These are phyloP conservation scores for Lasiosphaeris hirsuta DNA, from an alignment of 495 filamentous ascomycete genomes.

Conservation along the genomic window DNA sequence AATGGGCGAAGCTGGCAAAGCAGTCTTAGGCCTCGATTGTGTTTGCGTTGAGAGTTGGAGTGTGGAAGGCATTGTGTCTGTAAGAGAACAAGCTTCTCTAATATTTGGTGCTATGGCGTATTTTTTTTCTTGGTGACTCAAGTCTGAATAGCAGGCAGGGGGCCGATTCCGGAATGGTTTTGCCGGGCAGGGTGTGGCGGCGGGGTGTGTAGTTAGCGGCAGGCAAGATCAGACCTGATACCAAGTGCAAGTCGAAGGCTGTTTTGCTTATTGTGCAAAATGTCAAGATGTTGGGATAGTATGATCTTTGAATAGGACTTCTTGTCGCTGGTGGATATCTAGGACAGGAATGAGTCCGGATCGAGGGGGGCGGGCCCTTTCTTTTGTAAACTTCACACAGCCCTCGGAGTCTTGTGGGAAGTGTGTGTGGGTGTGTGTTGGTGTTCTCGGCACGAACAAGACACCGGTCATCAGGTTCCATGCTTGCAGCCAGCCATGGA, in stretches of 20 bases:
- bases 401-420: background rate
- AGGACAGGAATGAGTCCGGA: background rate
- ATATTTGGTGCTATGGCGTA: slow-evolving; percentile 26
- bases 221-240: background rate
- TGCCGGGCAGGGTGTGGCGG: slow-evolving; percentile 16
- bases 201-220: slow-evolving; percentile 1
- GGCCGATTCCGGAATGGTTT: slow-evolving; percentile 28
- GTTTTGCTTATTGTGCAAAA: background rate
- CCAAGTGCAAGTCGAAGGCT: too few relatives aligned
- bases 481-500: background rate
- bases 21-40: slow-evolving; percentile 16
- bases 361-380: background rate
- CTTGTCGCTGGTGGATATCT: background rate
- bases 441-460: background rate
- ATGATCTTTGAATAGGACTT: background rate
- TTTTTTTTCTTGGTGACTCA: slow-evolving; percentile 27
- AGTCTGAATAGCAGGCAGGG: slow-evolving; percentile 13
- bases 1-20: slow-evolving; percentile 17
- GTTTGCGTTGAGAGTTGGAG: slow-evolving; percentile 26
- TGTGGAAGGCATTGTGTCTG: slow-evolving; percentile 29
- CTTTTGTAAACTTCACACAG: slow-evolving; percentile 8
- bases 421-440: background rate
- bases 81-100: slow-evolving; percentile 15
- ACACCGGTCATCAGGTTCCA: slow-evolving; percentile 5
- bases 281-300: background rate